Evolutionary conservation across 495 filamentous ascomycete species (phyloP).

Genomic region (Hypoxylon fragiforme): DNA sequence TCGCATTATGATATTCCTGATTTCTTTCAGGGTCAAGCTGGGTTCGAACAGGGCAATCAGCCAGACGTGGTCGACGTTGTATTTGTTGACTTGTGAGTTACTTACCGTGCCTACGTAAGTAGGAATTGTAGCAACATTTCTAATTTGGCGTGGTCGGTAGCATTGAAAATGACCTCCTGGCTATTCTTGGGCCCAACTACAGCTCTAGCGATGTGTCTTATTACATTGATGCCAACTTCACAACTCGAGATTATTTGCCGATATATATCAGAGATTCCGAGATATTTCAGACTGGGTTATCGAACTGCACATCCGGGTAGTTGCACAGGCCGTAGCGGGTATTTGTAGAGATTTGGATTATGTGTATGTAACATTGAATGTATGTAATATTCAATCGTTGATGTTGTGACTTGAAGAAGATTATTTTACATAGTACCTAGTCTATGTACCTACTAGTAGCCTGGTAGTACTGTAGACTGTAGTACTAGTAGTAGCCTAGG

Average conservation of each 20-base stretch:
- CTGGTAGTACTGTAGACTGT: too few relatives aligned
- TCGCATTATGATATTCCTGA: slow-evolving; percentile 68
- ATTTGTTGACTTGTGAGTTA: slow-evolving; percentile 77
- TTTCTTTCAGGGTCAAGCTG: slow-evolving; percentile 62
- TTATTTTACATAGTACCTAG: too few relatives aligned
- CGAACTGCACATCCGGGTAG: slow-evolving; percentile 54
- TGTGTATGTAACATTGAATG: too few relatives aligned
- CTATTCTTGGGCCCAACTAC: slow-evolving; percentile 45
- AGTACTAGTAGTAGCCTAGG: too few relatives aligned
- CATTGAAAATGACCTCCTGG: slow-evolving; percentile 40
- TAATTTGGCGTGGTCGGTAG: too few relatives aligned
- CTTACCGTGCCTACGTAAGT: too few relatives aligned
- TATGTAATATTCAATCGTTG: neutral
- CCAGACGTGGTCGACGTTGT: slow-evolving; percentile 70
- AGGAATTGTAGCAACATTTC: too few relatives aligned
- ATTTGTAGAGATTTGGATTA: too few relatives aligned
- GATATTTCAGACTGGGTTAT: slow-evolving; percentile 49
- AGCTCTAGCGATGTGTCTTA: slow-evolving; percentile 42
- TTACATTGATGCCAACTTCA: slow-evolving; percentile 49
- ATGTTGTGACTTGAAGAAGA: too few relatives aligned
- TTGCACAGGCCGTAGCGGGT: slow-evolving; percentile 23
- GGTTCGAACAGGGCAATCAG: slow-evolving; percentile 47
- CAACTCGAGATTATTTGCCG: slow-evolving; percentile 53
- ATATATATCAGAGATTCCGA: slow-evolving; percentile 47
- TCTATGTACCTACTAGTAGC: too few relatives aligned